Conservation (phyloP, 1,284 basidiomycete species). For the Irpex rosettiformis region DNA sequence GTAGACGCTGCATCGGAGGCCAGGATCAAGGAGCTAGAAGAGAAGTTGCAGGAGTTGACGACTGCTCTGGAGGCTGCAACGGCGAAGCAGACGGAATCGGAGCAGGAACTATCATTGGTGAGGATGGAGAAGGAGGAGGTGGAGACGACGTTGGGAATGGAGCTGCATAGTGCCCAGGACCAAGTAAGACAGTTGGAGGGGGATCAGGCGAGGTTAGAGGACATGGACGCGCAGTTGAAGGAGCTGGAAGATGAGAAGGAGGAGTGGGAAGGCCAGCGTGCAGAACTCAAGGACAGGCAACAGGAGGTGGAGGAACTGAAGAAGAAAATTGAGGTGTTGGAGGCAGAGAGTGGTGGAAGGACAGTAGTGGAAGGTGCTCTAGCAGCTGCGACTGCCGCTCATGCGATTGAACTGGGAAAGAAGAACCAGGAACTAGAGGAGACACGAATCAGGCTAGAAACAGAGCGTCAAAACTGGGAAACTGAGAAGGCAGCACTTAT, state of each 20-base stretch:
- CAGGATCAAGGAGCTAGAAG: conserved; percentile 28
- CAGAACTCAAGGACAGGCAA: conserved; percentile 39
- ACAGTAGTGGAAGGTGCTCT: conserved; percentile 35
- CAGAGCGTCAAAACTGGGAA: conserved; percentile 53
- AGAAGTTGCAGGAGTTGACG: conserved; percentile 56
- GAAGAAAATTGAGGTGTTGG: conserved; percentile 37
- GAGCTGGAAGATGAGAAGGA: conserved; percentile 46
- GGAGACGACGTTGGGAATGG: conserved; percentile 58
- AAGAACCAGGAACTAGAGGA: conserved; percentile 48
- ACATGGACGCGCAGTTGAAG: conserved; percentile 47
- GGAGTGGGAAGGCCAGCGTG: conserved; percentile 53
- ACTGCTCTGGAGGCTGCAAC: conserved; percentile 52
- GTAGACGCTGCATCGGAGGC: conserved; percentile 8
- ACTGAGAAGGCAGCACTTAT: conserved; percentile 41
- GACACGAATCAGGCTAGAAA: conserved; percentile 48
- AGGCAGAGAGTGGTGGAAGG: conserved; percentile 43
- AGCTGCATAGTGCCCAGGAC: conserved; percentile 63
- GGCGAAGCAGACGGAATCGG: conserved; percentile 57
- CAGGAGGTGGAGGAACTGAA: conserved; percentile 45
- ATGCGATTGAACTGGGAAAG: conserved; percentile 32
- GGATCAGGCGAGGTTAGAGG: conserved; percentile 57
- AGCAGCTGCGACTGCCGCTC: conserved; percentile 31
- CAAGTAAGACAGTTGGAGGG: conserved; percentile 55
- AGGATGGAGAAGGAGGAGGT: conserved; percentile 62
- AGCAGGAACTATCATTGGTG: conserved; percentile 55